Evolutionary conservation across 257 asterid genomes (phyloP), one percentile per base, ranked within the genome.

Genomic region (Forsythia viridissima): DNA sequence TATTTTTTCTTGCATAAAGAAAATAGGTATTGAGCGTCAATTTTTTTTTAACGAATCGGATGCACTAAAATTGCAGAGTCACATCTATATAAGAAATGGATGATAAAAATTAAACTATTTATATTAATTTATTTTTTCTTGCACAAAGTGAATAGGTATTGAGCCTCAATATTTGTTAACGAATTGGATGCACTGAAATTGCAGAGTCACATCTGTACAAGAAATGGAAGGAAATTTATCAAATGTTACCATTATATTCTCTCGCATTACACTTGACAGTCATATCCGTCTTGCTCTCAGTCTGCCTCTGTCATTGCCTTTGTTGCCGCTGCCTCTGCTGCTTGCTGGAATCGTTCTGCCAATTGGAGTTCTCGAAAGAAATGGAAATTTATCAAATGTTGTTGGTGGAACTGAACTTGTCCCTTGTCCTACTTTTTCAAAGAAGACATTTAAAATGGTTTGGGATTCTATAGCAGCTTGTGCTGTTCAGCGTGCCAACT

Each of bases 401-500:
- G 2, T 13, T 18, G 1, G 18, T 46, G 55, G 55, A 46, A 46
- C 55, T 18, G 3, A 46, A 46, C 55, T 46, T 8, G 18, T 46
- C 55, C 34, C 2, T 30, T 46, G 55, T 46, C 18, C 55, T 18
- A 12, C 55, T 46, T 46, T 5, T 46, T 46, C 63, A 59, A 48
- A 5, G 38, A 18, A 8, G 55, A 38, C 69, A 8, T 67, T 79
- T n/a, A 82, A 82, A 65, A 76, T 36, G 71, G 86, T 84, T 4
- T 84, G 87, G 87, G 90, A 87, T 13, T 85, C 88, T 4, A 88
- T 85, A 3, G 68, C 79, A 70, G 68, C 13, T 0, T 83, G 85
- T 9, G 59, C 88, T 2, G 87, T 84, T 8, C 73, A 88, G 48
- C 91, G 98, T 24, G 92, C 80, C 2, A 75, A 66, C 52, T 94